Evolutionary conservation across 1,284 basidiomycete genomes (phyloP), one percentile per base, ranked within the genome.

Genomic region (Heliocybe sulcata): DNA sequence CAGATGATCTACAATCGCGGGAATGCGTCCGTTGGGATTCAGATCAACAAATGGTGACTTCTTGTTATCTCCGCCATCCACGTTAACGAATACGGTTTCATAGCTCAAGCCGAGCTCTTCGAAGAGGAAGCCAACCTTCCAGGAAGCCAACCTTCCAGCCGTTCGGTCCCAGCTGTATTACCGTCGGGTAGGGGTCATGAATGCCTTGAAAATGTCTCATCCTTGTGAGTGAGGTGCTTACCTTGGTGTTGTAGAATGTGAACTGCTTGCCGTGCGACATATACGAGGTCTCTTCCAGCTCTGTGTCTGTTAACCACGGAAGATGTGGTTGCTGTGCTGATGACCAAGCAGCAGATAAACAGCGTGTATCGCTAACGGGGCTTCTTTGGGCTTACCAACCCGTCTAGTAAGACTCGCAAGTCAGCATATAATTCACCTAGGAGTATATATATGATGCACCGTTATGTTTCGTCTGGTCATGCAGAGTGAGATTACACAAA

Each of bases 21-120:
- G 70, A 42, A 70, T 68, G 16, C 68, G 63, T 0, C 67, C 65
- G 58, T 72, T 72, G 9, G 65, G 67, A 59, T 67, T 67, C 31
- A 62, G 52, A 57, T 63, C 59, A 35, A 54, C 52, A 59, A 64
- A 62, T 35, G 57, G 59, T 0, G 59, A 57, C 1, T 22, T 47
- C 61, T 69, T 69, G 27, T 68, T 65, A 57, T 70, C 68, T n/a
- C 54, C 55, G 49, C 58, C 64, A 27, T 27, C 53, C 51, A 67
- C 64, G 54, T 65, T 58, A 52, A 68, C 61, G 59, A 59, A 68
- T 49, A 62, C 61, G 52, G 63, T 56, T 57, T 70, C 64, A 57
- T 65, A 70, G 12, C 61, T 57, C 9, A 69, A 58, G 19, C 65
- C 66, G 56, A 69, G 66, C 48, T 64, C 65, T 52, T 64, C 62